Conservation (phyloP, 495 filamentous ascomycete genomes). For the Trichoderma orchidacearum region DNA sequence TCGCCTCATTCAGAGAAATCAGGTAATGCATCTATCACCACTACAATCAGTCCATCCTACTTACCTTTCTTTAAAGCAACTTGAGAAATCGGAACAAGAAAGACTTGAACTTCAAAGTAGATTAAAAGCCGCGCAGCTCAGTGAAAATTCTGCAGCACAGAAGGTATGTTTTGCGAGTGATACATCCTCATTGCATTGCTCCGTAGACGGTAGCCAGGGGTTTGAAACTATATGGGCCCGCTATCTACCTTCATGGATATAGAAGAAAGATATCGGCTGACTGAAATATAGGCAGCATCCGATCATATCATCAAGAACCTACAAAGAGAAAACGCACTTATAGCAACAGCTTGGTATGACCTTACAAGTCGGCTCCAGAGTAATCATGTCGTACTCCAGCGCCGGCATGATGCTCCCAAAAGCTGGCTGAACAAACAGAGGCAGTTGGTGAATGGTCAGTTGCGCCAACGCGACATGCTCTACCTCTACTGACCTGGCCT, state of each 20-base stretch:
- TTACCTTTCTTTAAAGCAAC: slow-evolving; percentile 20
- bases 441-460: slow-evolving; percentile 48
- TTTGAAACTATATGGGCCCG: too few species aligned
- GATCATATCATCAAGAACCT: slow-evolving; percentile 55
- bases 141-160: slow-evolving; percentile 27
- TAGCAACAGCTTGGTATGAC: slow-evolving; percentile 87
- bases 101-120: slow-evolving; percentile 32
- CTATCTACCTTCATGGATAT: too few species aligned
- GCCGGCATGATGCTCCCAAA: slow-evolving; percentile 61
- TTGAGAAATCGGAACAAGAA: slow-evolving; percentile 34
- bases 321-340: slow-evolving; percentile 70
- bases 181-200: slow-evolving; percentile 5
- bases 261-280: neutral
- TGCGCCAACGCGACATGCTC: neutral
- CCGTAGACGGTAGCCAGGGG: neutral
- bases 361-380: slow-evolving; percentile 72
- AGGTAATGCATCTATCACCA: slow-evolving; percentile 21
- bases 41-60: neutral
- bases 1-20: slow-evolving; percentile 30
- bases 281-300: slow-evolving; percentile 31
- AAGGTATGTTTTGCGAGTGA: slow-evolving; percentile 24
- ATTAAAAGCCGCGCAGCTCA: slow-evolving; percentile 29
- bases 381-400: slow-evolving; percentile 67
- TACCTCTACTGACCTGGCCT: slow-evolving; percentile 4
- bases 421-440: slow-evolving; percentile 90